Evolutionary conservation across 2,329 filamentous ascomycete genomes (phyloP), one percentile per base, ranked within the genome.

Genomic region (Tricladium varicosporioides): DNA sequence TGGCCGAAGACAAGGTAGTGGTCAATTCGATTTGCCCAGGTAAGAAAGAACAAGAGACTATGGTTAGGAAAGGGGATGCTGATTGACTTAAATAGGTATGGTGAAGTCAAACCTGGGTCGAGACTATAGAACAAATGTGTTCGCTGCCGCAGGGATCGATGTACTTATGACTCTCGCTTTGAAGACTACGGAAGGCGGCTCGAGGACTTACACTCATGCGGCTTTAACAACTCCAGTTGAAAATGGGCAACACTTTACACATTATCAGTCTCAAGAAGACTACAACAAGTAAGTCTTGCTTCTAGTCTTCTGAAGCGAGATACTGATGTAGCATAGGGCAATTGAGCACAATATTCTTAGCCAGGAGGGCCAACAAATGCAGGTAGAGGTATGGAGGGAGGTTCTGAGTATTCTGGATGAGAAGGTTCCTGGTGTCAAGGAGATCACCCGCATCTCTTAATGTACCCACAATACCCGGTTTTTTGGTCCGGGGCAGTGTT

Each of bases 101-200:
- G 62, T 66, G 16, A 64, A 63, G 56, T 58, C 60, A 3, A 58
- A 65, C n/a, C 60, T 70, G 8, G 58, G n/a, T 19, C 60, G 66
- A 31, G 54, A 58, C 11, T 63, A 63, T 50, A 61, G 51, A 32
- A 67, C 62, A 8, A 61, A 56, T 22, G 45, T 54, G 10, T 9
- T 64, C 5, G 56, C 61, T 42, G 40, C 46, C 15, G 5, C 58
- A 7, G 53, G 19, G 2, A 51, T 65, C 11, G 55, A 63, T 27
- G 15, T 40, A 1, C 59, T 65, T 47, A 63, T 62, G 53, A 56
- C 43, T 5, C 2, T 63, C 18, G 32, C 65, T 13, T 60, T 57
- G 11, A 70, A 69, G 51, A 66, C 58, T 4, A 66, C 70, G 2
- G 70, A 72, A 62, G 66, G 63, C 1, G 71, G 70, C 4, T 67